phyloP scores from a whole-genome alignment of 805 yeast species.

The Danielia oregonensis region DNA sequence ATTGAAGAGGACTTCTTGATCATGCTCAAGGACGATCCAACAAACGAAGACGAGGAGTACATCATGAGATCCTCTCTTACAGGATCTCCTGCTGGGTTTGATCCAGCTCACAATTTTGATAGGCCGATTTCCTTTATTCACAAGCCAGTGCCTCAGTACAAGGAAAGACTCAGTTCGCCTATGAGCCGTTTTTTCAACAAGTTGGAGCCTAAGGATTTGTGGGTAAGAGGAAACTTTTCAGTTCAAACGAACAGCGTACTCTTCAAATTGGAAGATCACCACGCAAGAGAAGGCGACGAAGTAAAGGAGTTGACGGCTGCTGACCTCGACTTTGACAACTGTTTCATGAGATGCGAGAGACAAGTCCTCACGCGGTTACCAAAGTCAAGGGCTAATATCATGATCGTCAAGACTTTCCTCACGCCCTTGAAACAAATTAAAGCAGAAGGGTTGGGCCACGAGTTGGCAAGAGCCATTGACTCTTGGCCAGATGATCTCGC shows the following conservation, averaged over 20 bases:
- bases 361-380: conserved; percentile 37
- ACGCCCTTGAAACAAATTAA: conserved; percentile 28
- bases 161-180: conserved; percentile 49
- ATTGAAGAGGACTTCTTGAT: conserved; percentile 66
- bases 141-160: conserved; percentile 69
- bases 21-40: conserved; percentile 39
- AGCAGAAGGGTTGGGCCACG: conserved; percentile 30
- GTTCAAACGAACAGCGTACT: conserved; percentile 56
- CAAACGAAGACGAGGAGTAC: conserved; percentile 50
- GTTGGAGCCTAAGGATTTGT: conserved; percentile 49
- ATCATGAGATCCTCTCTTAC: conserved; percentile 52
- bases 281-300: conserved; percentile 33
- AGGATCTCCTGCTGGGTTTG: conserved; percentile 72
- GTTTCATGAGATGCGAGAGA: conserved; percentile 35
- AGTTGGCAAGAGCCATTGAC: conserved; percentile 31
- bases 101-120: conserved; percentile 52
- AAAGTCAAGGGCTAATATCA: conserved; percentile 29
- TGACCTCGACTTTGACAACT: conserved; percentile 34
- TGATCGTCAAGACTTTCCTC: conserved; percentile 36
- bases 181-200: conserved; percentile 67
- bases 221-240: conserved; percentile 68
- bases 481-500: conserved; percentile 36
- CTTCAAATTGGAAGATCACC: conserved; percentile 45
- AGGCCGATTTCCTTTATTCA: conserved; percentile 59
- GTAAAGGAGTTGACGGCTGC: conserved; percentile 31